phyloP scores from a whole-genome alignment of 1,139 yeast species.

The Taiozyma sp. region DNA sequence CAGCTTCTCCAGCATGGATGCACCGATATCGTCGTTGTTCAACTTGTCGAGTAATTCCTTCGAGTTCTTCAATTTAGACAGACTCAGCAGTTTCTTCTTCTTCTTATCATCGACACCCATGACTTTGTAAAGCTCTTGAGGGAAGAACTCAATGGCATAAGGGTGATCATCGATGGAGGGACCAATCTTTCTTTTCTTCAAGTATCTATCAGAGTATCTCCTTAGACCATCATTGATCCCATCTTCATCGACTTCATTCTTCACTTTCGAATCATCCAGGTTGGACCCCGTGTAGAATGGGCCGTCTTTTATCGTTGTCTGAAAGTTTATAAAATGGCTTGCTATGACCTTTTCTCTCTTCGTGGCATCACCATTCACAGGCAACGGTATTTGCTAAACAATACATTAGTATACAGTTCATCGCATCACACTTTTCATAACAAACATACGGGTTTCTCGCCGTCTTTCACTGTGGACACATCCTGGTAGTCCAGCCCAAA shows the following conservation, averaged over 20 bases:
- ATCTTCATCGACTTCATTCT: conserved; percentile 28
- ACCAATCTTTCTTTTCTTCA: conserved; percentile 71
- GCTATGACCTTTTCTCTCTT: conserved; percentile 56
- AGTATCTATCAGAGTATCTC: conserved; percentile 70
- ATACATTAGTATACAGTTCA: neutral
- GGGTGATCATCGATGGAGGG: conserved; percentile 83
- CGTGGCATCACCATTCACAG: conserved; percentile 63
- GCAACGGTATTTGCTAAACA: conserved; percentile 37
- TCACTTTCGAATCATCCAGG: conserved; percentile 16
- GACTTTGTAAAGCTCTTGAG: conserved; percentile 70
- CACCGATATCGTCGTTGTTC: conserved; percentile 31
- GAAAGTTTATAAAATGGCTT: conserved; percentile 57
- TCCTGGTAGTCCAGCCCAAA: conserved; percentile 70
- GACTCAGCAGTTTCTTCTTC: conserved; percentile 45
- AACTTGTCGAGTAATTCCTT: conserved; percentile 25
- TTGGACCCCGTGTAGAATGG: conserved; percentile 71
- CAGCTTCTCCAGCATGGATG: conserved; percentile 52
- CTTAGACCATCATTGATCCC: conserved; percentile 57
- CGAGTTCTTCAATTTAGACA: conserved; percentile 40
- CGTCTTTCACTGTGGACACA: conserved; percentile 26
- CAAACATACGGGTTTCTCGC: conserved; percentile 18
- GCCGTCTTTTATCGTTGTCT: conserved; percentile 60
- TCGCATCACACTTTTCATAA: neutral
- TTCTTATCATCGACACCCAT: conserved; percentile 63
- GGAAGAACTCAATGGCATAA: conserved; percentile 66